phyloP scores from a whole-genome alignment of 768 basidiomycete genomes.

The Mrakia frigida region DNA sequence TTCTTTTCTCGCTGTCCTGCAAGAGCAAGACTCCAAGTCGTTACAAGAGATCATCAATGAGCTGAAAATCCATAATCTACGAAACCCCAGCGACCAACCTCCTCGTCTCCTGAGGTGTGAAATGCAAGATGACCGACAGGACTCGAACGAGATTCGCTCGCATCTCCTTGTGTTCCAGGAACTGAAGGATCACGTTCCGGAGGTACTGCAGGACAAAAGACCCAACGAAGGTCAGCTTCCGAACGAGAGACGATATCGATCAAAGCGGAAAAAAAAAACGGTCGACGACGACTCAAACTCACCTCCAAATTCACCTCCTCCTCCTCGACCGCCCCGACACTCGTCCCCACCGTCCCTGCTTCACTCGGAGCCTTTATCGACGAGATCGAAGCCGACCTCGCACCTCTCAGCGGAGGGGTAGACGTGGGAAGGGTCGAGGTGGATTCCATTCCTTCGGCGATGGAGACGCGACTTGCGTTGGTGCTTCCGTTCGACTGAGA shows the following conservation, averaged over 20 bases:
- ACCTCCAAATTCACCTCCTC: conserved; percentile 88
- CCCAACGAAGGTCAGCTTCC: background rate
- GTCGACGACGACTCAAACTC: conserved; percentile 24
- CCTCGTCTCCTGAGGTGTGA: conserved; percentile 91
- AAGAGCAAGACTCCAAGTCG: no score
- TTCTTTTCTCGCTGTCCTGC: no score
- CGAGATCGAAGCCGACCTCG: background rate
- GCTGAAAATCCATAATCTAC: background rate
- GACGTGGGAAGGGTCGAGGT: background rate
- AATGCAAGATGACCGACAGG: conserved; percentile 82
- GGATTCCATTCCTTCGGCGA: conserved; percentile 8
- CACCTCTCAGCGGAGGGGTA: background rate
- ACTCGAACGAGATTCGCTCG: conserved; percentile 88
- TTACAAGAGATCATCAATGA: no score
- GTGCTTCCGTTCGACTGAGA: background rate
- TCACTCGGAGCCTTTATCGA: background rate
- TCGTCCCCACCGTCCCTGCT: background rate
- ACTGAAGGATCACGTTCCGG: conserved; percentile 91
- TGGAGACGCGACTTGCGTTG: conserved; percentile 16
- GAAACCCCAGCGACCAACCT: conserved; percentile 54
- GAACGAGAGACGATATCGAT: background rate
- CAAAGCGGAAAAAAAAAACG: background rate
- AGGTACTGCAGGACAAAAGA: conserved; percentile 54
- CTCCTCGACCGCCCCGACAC: conserved; percentile 52
- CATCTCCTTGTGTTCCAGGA: conserved; percentile 98